Evolutionary conservation across 1,284 basidiomycete species (phyloP).

Genomic region (Ustilago xerochloae): DNA sequence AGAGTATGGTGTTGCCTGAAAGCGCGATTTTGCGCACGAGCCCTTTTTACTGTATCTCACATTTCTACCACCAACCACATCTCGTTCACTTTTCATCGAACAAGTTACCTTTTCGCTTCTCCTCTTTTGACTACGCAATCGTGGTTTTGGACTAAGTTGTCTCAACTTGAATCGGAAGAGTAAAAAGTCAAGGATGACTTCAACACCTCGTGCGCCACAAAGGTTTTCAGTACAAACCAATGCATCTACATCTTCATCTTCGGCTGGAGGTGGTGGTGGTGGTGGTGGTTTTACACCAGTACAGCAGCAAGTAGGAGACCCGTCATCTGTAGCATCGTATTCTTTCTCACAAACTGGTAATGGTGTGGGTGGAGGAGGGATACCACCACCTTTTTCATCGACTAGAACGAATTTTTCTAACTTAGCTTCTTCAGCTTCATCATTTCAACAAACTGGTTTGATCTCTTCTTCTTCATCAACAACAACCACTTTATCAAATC

Average conservation of each 20-base stretch:
- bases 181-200: conserved; percentile 19
- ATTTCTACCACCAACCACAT: not conserved
- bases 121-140: no score
- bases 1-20: no score
- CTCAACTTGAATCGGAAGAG: no score
- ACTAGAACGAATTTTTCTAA: conserved; percentile 20
- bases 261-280: no score
- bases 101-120: no score
- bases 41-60: conserved; percentile 5
- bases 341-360: conserved; percentile 8
- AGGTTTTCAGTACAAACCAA: conserved; percentile 41
- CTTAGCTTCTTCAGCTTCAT: conserved; percentile 9
- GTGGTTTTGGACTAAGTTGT: no score
- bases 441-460: conserved; percentile 6
- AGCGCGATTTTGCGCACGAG: conserved; percentile 32
- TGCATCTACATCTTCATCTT: conserved; percentile 15
- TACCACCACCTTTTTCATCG: conserved; percentile 31
- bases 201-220: conserved; percentile 31
- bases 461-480: conserved; percentile 8
- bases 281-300: no score
- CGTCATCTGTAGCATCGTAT: conserved; percentile 12
- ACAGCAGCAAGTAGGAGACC: not conserved
- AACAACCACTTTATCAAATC: not conserved
- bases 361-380: no score
- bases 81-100: no score